Conservation (phyloP, 2,329 filamentous ascomycete species). For the Botrytis byssoidea region DNA sequence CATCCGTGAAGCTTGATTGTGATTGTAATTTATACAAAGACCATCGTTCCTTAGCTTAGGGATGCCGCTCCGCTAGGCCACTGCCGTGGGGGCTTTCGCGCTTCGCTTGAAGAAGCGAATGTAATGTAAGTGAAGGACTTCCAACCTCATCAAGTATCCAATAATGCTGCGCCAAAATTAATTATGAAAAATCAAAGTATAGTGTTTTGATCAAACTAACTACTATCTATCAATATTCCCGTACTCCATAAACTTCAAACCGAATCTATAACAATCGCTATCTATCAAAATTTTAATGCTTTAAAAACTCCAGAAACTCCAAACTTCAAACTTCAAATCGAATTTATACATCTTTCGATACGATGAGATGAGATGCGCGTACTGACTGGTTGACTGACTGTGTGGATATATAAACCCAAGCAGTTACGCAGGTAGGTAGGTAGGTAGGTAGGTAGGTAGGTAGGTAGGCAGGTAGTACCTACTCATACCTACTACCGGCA, state of each 20-base stretch:
- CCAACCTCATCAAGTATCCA: neutral
- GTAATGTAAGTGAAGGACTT: neutral
- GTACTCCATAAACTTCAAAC: too few species aligned
- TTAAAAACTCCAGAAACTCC: neutral
- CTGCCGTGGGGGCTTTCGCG: neutral
- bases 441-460: too few species aligned
- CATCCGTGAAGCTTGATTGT: neutral
- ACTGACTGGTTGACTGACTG: too few species aligned
- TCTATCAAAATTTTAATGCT: neutral
- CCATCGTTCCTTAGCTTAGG: neutral
- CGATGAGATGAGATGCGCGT: too few species aligned
- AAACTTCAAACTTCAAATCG: too few species aligned
- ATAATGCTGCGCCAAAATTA: neutral
- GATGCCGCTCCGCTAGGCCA: neutral
- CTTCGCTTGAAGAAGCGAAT: neutral
- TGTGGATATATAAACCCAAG: too few species aligned
- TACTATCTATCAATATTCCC: neutral
- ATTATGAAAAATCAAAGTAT: too few species aligned
- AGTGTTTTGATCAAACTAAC: neutral
- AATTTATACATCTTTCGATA: too few species aligned
- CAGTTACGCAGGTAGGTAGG: too few species aligned
- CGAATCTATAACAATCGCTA: too few species aligned
- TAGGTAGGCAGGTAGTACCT: too few species aligned
- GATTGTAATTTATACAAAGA: neutral
- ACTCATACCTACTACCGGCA: too few species aligned